Percentiles rank a stretch among this genome's conserved stretches.
Conservation (phyloP, 2,329 filamentous ascomycete genomes). For the Trichoderma sp. region DNA sequence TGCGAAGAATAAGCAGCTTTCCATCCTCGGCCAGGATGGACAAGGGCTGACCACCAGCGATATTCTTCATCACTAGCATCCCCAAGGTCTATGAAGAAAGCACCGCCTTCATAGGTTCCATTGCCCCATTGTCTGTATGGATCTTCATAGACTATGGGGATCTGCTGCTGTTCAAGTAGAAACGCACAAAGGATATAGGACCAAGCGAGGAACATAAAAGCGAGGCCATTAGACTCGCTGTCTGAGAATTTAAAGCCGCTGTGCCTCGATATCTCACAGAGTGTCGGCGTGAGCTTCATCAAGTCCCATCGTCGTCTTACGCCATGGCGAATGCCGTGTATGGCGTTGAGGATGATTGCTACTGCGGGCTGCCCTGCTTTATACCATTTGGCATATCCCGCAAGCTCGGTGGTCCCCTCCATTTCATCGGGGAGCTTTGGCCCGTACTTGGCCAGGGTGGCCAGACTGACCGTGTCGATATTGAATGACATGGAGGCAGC, state of each 20-base stretch:
- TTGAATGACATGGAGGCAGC: not conserved
- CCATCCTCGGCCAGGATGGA: slow-evolving; percentile 16
- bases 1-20: not conserved
- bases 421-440: slow-evolving; percentile 12
- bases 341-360: not conserved
- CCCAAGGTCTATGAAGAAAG: slow-evolving; percentile 9
- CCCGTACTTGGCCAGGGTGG: not conserved
- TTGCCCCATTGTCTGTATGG: not conserved
- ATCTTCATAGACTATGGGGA: not conserved
- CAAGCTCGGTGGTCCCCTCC: not conserved
- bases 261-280: slow-evolving; percentile 4
- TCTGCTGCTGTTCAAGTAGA: slow-evolving; percentile 5
- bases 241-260: not conserved
- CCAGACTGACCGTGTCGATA: not conserved
- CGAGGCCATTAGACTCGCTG: slow-evolving; percentile 5
- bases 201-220: slow-evolving; percentile 16
- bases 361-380: not conserved
- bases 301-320: slow-evolving; percentile 1
- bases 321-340: not conserved
- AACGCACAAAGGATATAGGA: slow-evolving; percentile 2
- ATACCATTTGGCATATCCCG: not conserved
- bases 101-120: not conserved
- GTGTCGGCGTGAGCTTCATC: not conserved
- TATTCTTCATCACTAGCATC: slow-evolving; percentile 8
- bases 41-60: slow-evolving; percentile 18